Evolutionary conservation across 2,329 filamentous ascomycete species (phyloP), one percentile per base, ranked within the genome.

Genomic region (Teratosphaeriaceae sp.): DNA sequence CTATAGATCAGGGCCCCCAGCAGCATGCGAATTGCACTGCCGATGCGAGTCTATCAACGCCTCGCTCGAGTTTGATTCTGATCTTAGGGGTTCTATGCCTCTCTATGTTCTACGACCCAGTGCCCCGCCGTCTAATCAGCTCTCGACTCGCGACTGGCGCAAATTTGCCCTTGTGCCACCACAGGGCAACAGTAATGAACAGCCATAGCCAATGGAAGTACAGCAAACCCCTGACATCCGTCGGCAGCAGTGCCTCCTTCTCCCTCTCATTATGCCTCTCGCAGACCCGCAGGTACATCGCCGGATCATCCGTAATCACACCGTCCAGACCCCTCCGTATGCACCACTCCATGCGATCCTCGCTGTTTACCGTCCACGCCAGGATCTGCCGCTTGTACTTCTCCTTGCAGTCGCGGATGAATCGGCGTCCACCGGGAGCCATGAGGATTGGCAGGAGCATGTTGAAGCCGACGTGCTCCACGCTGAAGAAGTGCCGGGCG

Each of bases 281-380:
- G 48, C 76, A 79, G 2, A 87, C 73, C 34, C 82, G 74, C 19
- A 80, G 59, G 57, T 81, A 90, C 51, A 75, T 64, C 58, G 75
- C 75, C 1, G 86, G 85, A 53, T 95, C 81, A 58, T 96, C 89
- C 0, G 88, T 94, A 40, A 95, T 81, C 3, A 95, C 83, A 1
- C 86, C 89, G 54, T 94, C 85, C 1, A 94, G 68, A 2, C 64
- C 61, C 31, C 76, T 67, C 21, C 72, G 65, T 24, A 94, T 78
- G 50, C 79, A 76, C 87, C 88, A 95, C 54, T 80, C 75, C 89
- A 97, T 96, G 65, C 80, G 77, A 38, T 73, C 71, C 49, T 78
- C 75, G 12, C 84, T 76, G 60, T 97, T 95, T 39, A 95, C 85
- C 0, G 89, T 96, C 90, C 90, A 97, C 0, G 80, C 76, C 55